These are phyloP conservation scores for Cerioporus squamosus DNA, from an alignment of 1,284 basidiomycete genomes.

Conservation along the genomic window DNA sequence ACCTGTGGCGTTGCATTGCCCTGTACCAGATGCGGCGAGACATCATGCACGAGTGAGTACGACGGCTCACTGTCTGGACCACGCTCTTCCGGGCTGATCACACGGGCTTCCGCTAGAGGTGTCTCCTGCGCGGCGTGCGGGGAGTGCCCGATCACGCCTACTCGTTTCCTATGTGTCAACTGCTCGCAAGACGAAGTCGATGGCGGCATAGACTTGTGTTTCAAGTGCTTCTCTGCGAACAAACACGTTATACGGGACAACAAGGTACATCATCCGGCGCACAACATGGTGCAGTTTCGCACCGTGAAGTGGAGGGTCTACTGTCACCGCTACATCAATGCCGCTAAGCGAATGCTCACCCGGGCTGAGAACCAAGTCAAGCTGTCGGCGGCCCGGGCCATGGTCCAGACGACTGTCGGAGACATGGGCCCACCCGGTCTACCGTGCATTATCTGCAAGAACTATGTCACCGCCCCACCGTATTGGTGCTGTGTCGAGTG, in stretches of 20 bases:
- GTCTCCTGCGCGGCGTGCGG: background rate
- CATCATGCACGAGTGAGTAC: background rate
- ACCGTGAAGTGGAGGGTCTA: background rate
- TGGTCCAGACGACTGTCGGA: background rate
- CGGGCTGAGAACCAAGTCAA: background rate
- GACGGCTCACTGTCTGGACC: background rate
- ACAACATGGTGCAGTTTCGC: background rate
- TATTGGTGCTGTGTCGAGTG: constrained; percentile 4
- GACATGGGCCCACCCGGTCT: background rate
- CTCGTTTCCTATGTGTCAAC: background rate
- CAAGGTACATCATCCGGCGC: background rate
- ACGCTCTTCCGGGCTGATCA: background rate
- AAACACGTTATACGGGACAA: background rate
- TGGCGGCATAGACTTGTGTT: background rate
- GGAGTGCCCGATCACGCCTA: background rate
- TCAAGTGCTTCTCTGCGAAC: background rate
- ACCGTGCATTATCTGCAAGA: background rate
- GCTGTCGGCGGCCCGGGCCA: background rate
- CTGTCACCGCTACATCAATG: background rate
- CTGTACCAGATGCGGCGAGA: background rate
- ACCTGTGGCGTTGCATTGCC: background rate
- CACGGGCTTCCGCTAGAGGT: background rate
- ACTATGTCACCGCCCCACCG: background rate
- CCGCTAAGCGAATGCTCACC: background rate
- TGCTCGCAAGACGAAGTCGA: background rate